These are phyloP conservation scores for Xylariaceae sp. DNA, from an alignment of 2,329 filamentous ascomycete species.

Conservation along the genomic window DNA sequence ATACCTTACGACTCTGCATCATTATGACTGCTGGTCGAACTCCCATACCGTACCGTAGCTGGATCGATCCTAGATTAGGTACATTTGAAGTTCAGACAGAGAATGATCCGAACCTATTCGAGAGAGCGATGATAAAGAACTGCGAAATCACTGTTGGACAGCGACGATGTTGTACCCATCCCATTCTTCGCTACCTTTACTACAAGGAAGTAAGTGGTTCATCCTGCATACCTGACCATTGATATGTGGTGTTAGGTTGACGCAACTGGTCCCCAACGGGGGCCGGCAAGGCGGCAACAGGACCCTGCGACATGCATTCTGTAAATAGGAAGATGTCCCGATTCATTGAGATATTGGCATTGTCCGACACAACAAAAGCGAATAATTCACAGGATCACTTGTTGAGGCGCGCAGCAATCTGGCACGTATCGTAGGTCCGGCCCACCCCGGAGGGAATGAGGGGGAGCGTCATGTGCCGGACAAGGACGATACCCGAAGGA, in stretches of 20 bases:
- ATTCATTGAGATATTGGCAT: not conserved
- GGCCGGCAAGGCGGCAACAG: conserved; percentile 4
- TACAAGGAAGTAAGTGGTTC: not conserved
- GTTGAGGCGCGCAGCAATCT: not conserved
- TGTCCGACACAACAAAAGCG: not conserved
- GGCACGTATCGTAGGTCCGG: not conserved
- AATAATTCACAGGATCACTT: not conserved
- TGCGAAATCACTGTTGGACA: no score
- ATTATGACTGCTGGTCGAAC: not conserved
- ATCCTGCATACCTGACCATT: not conserved
- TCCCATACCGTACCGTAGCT: not conserved
- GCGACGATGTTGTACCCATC: no score
- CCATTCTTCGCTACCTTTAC: no score
- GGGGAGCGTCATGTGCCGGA: not conserved
- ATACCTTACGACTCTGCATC: not conserved
- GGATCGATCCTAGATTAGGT: not conserved
- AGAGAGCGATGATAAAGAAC: no score
- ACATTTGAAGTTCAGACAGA: not conserved
- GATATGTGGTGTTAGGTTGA: conserved; percentile 10
- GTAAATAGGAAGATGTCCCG: not conserved
- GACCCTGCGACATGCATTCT: not conserved
- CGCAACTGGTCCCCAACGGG: not conserved
- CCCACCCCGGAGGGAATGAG: not conserved
- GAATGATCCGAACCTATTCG: no score
- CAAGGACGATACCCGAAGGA: not conserved